Evolutionary conservation across 202 grass and related monocot species (phyloP), one percentile per base, ranked within the genome.

Genomic region (Schoenoplectus tabernaemontani): DNA sequence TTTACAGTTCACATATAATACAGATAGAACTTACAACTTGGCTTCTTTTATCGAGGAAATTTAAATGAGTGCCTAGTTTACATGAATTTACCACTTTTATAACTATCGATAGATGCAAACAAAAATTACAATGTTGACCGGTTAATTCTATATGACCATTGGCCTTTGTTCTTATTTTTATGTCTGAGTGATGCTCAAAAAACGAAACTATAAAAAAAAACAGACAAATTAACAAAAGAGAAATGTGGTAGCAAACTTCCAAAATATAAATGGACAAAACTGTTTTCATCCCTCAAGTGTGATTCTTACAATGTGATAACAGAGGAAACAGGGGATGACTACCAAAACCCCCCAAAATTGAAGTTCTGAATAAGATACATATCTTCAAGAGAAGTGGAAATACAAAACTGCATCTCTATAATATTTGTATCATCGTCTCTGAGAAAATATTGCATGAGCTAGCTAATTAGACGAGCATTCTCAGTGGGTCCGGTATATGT

Each of bases 361-460:
- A 47, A 47, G 22, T 0, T 0, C 16, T 54, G 36, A 62, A 13
- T 7, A 64, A 65, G 12, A 48, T 1, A 28, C 28, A 15, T 51
- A 51, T 17, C 24, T 24, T 73, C 1, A 37, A 59, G 17, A 12
- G 22, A 47, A 32, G 7, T 10, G 11, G 50, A 80, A 80, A 51
- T 53, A 53, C 19, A 64, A 80, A 65, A 50, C 64, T 51, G 39
- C 41, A 59, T 9, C 77, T 80, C 77, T 48, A 63, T 64, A 50
- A 54, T 74, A 50, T 15, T 33, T 50, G 2, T 80, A 46, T 44
- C 28, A 80, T 43, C 56, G 1, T 22, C 30, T 62, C 57, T 47
- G n/a, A 43, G 7, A 80, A 80, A 61, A 80, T 17, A 0, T 62
- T 47, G 58, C 77, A 46, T 7, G n/a, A 64, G 60, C 47, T 51